Conservation (phyloP, 1,284 basidiomycete genomes). For the Cryptococcus amylolentus region DNA sequence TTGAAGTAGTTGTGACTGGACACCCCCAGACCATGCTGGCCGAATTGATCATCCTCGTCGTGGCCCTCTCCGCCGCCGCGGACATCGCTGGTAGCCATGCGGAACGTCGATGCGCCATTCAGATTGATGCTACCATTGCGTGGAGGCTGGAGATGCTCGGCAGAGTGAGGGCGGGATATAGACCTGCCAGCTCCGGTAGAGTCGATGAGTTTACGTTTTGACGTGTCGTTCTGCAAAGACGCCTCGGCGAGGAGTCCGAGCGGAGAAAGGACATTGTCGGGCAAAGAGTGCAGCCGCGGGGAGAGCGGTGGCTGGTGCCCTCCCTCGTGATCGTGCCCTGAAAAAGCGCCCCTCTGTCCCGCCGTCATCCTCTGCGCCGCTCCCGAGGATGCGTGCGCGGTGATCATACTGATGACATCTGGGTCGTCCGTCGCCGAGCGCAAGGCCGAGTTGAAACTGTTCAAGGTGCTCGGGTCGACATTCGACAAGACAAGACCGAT, state of each 20-base stretch:
- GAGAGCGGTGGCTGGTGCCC: constrained; percentile 51
- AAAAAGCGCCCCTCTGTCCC: constrained; percentile 22
- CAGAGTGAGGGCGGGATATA: not conserved
- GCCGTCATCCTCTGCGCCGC: constrained; percentile 29
- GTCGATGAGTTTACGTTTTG: not conserved
- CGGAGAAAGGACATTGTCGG: constrained; percentile 86
- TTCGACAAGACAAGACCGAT: constrained; percentile 59
- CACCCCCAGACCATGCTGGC: constrained; percentile 51
- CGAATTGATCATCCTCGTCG: constrained; percentile 6
- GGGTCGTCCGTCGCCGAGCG: constrained; percentile 44
- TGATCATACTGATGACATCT: constrained; percentile 74
- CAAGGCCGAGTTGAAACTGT: constrained; percentile 40
- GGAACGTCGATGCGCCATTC: constrained; percentile 13
- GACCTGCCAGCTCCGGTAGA: not conserved
- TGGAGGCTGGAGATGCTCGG: not conserved
- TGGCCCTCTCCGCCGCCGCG: constrained; percentile 23
- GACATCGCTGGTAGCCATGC: constrained; percentile 40
- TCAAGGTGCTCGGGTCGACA: constrained; percentile 61
- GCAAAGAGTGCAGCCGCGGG: constrained; percentile 80
- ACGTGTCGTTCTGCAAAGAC: constrained; percentile 65
- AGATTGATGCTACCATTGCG: not conserved
- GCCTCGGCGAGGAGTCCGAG: constrained; percentile 87
- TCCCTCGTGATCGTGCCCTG: constrained; percentile 18
- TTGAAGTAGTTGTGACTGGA: constrained; percentile 92
- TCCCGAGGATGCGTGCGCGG: constrained; percentile 58